Evolutionary conservation across 2,329 filamentous ascomycete genomes (phyloP), one percentile per base, ranked within the genome.

Genomic region (Rosellinia necatrix): DNA sequence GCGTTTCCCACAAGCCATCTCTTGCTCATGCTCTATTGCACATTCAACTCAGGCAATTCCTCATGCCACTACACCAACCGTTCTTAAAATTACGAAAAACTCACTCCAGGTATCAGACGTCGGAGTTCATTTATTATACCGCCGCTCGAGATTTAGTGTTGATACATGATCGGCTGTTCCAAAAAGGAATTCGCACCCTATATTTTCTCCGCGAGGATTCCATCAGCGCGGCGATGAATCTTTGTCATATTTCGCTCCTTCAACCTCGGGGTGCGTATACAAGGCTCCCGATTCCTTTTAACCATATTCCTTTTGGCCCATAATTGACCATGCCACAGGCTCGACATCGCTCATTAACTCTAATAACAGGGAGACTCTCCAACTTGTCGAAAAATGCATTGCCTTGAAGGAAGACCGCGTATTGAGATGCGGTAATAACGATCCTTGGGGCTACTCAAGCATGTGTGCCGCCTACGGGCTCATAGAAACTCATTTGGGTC

Each of bases 361-460:
- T 67, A 84, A 83, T 69, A 79, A 81, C 2, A 78, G 79, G 54
- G 82, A 86, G 70, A 85, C 82, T 1, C 76, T 85, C 59, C 78
- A 80, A 69, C 74, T 86, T n/a, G 78, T 86, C 9, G 82, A 85
- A 65, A 84, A 82, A 66, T 85, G 83, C 58, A 77, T 86, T 32
- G 71, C 72, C 42, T 81, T 86, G 76, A 85, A 85, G 66, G 82
- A 85, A 63, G 82, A 86, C 62, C 78, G 82, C 1, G 77, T 86
- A 6, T 68, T 86, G 21, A 75, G 82, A n/a, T 84, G 81, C 59
- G 83, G 83, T 13, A 85, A 85, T 71, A 83, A 84, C 64, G 83
- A 86, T 65, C 83, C 83, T 0, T 86, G 83, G 83, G 82, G 82
- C 15, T 85, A 85, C 68, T 82, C 80, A 52, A 84, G 84, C 67